Evolutionary conservation across 1,284 basidiomycete species (phyloP).

Genomic region (Laetiporus sulphureus): DNA sequence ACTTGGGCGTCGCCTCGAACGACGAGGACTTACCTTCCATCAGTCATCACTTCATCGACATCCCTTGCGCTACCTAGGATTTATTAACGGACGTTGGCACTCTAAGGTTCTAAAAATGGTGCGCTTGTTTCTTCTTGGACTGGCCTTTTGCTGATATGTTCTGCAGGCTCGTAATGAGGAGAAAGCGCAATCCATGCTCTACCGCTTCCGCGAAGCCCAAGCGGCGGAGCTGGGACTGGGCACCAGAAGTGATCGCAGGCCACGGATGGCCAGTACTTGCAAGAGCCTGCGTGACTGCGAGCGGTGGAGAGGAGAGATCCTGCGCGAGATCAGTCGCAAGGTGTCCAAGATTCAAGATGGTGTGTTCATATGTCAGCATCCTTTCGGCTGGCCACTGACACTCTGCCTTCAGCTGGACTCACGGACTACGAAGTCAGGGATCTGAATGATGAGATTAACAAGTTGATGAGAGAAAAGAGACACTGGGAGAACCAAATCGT

Average conservation of each 20-base stretch:
- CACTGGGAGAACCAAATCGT: slow-evolving; percentile 99
- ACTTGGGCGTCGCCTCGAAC: too few species aligned
- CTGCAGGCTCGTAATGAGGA: slow-evolving; percentile 90
- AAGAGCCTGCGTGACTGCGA: slow-evolving; percentile 92
- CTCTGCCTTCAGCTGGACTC: slow-evolving; percentile 60
- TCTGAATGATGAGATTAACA: slow-evolving; percentile 98
- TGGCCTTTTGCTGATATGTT: too few species aligned
- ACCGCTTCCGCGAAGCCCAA: slow-evolving; percentile 96
- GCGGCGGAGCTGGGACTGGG: slow-evolving; percentile 91
- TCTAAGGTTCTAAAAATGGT: too few species aligned
- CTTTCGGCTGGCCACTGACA: slow-evolving; percentile 2
- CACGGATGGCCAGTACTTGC: slow-evolving; percentile 85
- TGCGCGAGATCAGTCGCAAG: slow-evolving; percentile 92
- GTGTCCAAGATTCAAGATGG: slow-evolving; percentile 97
- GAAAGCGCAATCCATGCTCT: slow-evolving; percentile 97
- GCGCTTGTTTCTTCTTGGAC: too few species aligned
- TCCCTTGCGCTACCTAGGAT: too few species aligned
- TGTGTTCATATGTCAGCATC: slow-evolving; percentile 41
- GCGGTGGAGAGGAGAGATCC: slow-evolving; percentile 91
- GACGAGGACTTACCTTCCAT: too few species aligned
- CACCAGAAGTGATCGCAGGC: slow-evolving; percentile 74
- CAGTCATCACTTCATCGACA: too few species aligned
- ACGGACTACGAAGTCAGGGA: slow-evolving; percentile 96
- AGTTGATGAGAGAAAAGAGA: slow-evolving; percentile 87
- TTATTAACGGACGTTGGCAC: too few species aligned